Evolutionary conservation across 2,329 filamentous ascomycete species (phyloP).

Genomic region (Aspergillus sp.): DNA sequence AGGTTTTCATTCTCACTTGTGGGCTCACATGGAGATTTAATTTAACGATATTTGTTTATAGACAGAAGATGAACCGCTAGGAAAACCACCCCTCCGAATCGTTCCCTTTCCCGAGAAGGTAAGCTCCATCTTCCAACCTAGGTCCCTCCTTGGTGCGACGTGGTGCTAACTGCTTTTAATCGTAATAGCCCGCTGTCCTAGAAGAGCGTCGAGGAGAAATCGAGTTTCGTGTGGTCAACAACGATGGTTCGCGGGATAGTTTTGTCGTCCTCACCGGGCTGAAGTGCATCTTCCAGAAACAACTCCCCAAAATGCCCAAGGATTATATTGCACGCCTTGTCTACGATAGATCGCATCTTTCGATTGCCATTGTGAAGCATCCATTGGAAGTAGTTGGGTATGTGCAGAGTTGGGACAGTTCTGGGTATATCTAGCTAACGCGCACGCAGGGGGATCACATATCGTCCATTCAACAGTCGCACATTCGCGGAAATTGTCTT

Average conservation of each 20-base stretch:
- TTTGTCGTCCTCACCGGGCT: constrained; percentile 91
- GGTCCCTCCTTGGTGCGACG: neutral
- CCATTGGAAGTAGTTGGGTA: constrained; percentile 82
- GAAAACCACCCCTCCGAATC: constrained; percentile 54
- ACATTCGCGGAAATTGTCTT: constrained; percentile 98
- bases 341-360: constrained; percentile 93
- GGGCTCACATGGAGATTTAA: neutral
- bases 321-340: constrained; percentile 97
- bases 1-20: constrained; percentile 18
- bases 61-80: constrained; percentile 28
- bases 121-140: constrained; percentile 10
- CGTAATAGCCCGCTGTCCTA: constrained; percentile 69
- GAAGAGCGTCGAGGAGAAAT: constrained; percentile 94
- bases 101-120: constrained; percentile 90
- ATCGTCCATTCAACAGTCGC: constrained; percentile 85
- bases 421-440: constrained; percentile 10
- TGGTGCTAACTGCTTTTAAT: constrained; percentile 17
- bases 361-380: constrained; percentile 96
- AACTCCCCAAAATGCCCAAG: constrained; percentile 98
- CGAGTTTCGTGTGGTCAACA: constrained; percentile 96
- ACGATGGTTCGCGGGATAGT: constrained; percentile 81
- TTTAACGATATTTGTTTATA: constrained; percentile 28
- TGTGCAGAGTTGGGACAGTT: constrained; percentile 11
- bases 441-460: constrained; percentile 75
- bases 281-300: constrained; percentile 98